Conservation (phyloP, 2,329 filamentous ascomycete genomes). For the Thelonectria discophora region DNA sequence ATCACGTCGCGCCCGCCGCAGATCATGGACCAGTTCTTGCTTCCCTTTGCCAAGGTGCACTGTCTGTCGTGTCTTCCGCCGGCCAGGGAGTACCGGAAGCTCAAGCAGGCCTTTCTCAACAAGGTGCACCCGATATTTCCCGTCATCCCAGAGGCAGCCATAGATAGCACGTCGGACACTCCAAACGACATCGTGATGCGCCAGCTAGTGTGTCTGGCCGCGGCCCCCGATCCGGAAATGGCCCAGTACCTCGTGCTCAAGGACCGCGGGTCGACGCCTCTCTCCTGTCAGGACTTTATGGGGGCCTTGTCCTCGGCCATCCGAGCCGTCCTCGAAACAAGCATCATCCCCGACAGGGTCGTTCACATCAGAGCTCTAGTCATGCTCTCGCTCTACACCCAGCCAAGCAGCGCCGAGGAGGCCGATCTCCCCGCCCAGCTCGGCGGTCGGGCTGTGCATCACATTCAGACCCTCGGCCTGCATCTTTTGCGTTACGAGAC, state of each 20-base stretch:
- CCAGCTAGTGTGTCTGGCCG: conserved; percentile 65
- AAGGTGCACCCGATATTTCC: conserved; percentile 66
- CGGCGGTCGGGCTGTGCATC: conserved; percentile 63
- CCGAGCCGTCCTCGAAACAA: conserved; percentile 60
- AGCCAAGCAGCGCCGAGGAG: conserved; percentile 62
- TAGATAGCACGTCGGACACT: conserved; percentile 44
- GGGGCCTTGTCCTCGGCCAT: conserved; percentile 58
- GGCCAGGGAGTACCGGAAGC: conserved; percentile 53
- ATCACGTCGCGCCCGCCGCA: conserved; percentile 50
- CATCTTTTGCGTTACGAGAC: conserved; percentile 58
- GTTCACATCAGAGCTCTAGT: conserved; percentile 63
- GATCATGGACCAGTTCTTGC: conserved; percentile 52
- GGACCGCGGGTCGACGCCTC: conserved; percentile 48
- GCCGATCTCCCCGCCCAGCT: conserved; percentile 64
- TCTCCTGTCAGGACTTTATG: conserved; percentile 59
- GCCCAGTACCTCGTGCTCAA: conserved; percentile 55
- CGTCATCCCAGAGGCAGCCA: conserved; percentile 53
- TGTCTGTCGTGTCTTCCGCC: conserved; percentile 60
- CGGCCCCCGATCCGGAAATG: conserved; percentile 59
- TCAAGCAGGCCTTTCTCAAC: conserved; percentile 58
- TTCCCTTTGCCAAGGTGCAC: conserved; percentile 55
- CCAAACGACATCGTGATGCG: conserved; percentile 56
- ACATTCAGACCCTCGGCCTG: conserved; percentile 64
- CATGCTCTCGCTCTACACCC: conserved; percentile 67
- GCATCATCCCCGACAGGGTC: conserved; percentile 62